These are phyloP conservation scores for Lactuca sativa DNA, from an alignment of 129 eudicot species.

Conservation along the genomic window DNA sequence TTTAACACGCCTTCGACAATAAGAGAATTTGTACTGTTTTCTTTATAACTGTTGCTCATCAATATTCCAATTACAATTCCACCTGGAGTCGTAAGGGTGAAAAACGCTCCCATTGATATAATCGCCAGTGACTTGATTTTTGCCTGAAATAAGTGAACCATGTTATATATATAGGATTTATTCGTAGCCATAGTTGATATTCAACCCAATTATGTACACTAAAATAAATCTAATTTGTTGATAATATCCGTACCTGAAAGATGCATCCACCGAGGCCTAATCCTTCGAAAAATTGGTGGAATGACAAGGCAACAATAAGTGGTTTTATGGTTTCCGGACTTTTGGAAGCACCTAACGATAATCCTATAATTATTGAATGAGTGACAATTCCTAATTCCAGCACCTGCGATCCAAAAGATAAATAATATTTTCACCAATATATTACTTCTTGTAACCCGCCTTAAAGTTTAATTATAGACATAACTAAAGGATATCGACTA, in stretches of 20 bases:
- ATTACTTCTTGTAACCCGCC: too few species aligned
- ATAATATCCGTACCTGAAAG: constrained; percentile 20
- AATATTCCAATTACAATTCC: constrained; percentile 23
- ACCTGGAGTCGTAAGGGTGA: constrained; percentile 33
- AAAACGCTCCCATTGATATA: constrained; percentile 30
- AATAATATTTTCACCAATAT: background rate
- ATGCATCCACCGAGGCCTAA: constrained; percentile 45
- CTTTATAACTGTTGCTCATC: constrained; percentile 15
- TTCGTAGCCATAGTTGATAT: too few species aligned
- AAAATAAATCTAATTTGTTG: too few species aligned
- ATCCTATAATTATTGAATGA: constrained; percentile 38
- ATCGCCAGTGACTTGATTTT: constrained; percentile 29
- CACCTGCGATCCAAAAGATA: constrained; percentile 4
- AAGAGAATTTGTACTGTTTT: constrained; percentile 19
- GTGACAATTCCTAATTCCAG: constrained; percentile 38
- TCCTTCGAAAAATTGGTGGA: constrained; percentile 44
- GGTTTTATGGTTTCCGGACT: constrained; percentile 38
- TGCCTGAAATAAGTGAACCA: constrained; percentile 18
- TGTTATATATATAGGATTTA: background rate
- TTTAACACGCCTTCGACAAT: constrained; percentile 28
- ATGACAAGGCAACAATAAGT: constrained; percentile 33
- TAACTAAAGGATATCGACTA: too few species aligned
- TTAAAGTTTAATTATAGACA: too few species aligned
- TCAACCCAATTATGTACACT: too few species aligned
- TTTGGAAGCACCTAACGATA: constrained; percentile 34